Base-by-base conservation (phyloP, 345 rosid genomes). In the Adansonia digitata region DNA sequence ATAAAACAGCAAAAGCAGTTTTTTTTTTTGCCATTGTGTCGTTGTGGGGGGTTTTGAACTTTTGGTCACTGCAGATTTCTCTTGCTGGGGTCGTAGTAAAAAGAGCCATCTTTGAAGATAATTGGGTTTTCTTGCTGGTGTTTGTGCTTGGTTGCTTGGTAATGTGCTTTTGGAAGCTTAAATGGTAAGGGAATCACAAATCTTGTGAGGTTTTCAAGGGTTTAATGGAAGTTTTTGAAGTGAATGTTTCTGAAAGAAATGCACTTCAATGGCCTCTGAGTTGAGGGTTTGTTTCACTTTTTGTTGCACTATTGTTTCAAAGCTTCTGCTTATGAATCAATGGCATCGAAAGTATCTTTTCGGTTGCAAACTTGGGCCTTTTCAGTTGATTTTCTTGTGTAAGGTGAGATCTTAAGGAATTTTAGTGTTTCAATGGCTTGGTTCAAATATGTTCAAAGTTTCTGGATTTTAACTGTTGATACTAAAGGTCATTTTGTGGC, bases 391-490 rank as follows among this genome's bases (percentile, higher is more conserved):
- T 18, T 59, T 71, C 52, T 14, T 27, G 74, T n/a, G 31, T 43
- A 49, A 55, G 52, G 65, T 63, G 46, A 68, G 73, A 74, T 77
- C 73, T 74, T 70, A 10, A 26, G 29, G 53, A 40, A 45, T 49
- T 64, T 53, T 76, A 76, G 80, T 66, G 52, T 73, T 29, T 74
- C 69, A 18, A 43, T 57, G 74, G 62, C 67, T 40, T 65, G 72
- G 48, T 77, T 48, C 17, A 68, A 37, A 43, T 9, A 12, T 43
- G 9, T 69, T 35, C 24, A 60, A 20, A 31, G 34, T 1, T 0
- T 11, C 5, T 29, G 26, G 68, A 62, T 56, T 57, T 60, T 20
- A 39, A 34, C 31, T 63, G 48, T 43, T 45, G 27, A 6, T 12
- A 24, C 20, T 56, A 11, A 7, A 56, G 62, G 64, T n/a, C 45